Conservation (phyloP, 2,329 filamentous ascomycete species). For the Stachybotrys elegans region DNA sequence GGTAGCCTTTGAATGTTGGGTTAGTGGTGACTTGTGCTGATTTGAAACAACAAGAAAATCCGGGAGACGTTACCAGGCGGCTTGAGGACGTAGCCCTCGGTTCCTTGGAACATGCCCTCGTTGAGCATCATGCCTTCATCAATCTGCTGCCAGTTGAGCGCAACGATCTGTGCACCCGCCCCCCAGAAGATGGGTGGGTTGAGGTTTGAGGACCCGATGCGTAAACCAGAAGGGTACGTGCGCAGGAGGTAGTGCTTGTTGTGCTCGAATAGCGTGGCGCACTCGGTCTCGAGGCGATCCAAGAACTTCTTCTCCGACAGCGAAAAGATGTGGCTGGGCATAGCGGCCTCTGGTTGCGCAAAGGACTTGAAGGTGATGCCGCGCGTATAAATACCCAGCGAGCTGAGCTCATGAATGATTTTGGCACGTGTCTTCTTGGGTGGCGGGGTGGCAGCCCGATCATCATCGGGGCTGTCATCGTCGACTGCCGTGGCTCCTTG, state of each 20-base stretch:
- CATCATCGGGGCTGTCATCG: conserved; percentile 29
- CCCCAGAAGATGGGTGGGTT: conserved; percentile 84
- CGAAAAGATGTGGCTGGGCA: conserved; percentile 66
- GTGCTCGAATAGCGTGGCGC: conserved; percentile 64
- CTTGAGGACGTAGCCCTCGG: conserved; percentile 82
- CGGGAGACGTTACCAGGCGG: conserved; percentile 65
- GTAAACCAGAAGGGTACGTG: conserved; percentile 77
- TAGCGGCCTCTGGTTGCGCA: conserved; percentile 62
- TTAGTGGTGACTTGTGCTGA: no score
- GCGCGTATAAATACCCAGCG: conserved; percentile 75
- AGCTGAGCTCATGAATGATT: conserved; percentile 69
- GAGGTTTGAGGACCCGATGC: conserved; percentile 80
- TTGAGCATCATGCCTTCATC: conserved; percentile 97
- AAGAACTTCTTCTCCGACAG: conserved; percentile 61
- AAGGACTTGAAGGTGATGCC: conserved; percentile 80
- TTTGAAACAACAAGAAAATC: no score
- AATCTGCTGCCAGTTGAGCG: conserved; percentile 88
- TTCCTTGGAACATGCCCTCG: conserved; percentile 82
- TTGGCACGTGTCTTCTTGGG: conserved; percentile 52
- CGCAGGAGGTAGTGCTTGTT: conserved; percentile 81
- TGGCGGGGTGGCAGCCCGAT: conserved; percentile 36
- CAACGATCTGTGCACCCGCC: conserved; percentile 83
- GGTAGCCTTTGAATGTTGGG: conserved; percentile 21
- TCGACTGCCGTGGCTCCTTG: conserved; percentile 26
- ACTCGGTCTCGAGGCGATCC: conserved; percentile 47